A percentile compares a stretch with the other conserved stretches of the same genome.
Evolutionary conservation across 2,329 filamentous ascomycete genomes (phyloP).

Genomic region (Aureobasidium mangrovei): DNA sequence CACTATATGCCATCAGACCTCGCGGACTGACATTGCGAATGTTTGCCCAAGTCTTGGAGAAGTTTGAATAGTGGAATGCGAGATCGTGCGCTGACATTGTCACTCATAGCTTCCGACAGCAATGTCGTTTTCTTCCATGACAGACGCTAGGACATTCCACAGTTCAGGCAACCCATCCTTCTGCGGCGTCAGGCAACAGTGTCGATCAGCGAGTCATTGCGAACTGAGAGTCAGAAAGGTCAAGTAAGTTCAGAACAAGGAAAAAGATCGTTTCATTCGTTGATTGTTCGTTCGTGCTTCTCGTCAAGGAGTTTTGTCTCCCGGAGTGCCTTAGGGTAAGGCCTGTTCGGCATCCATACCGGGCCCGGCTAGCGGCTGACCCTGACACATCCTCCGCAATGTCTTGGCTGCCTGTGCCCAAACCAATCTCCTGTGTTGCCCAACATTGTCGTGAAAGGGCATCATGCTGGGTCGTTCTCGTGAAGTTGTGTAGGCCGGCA

Average conservation of each 20-base stretch:
- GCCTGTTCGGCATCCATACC: background rate
- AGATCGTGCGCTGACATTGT: no score
- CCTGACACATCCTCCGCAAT: background rate
- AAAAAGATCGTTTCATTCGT: background rate
- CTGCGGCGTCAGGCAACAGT: background rate
- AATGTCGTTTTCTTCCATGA: no score
- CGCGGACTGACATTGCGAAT: no score
- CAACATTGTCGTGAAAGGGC: background rate
- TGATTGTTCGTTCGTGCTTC: slow-evolving; percentile 2
- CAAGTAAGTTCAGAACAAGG: background rate
- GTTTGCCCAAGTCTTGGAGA: no score
- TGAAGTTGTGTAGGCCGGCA: no score
- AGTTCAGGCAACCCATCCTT: no score
- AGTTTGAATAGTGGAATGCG: no score
- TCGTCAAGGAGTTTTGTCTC: background rate
- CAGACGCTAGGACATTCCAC: no score
- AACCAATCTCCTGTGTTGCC: background rate
- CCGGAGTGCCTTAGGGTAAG: background rate
- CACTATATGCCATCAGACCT: no score
- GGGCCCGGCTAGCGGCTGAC: background rate
- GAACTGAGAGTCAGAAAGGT: background rate
- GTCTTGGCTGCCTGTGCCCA: background rate
- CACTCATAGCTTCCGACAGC: no score
- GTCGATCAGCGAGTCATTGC: no score
- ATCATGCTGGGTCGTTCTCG: background rate